These are phyloP conservation scores for Panus rudis DNA, from an alignment of 768 basidiomycete genomes.

Conservation along the genomic window DNA sequence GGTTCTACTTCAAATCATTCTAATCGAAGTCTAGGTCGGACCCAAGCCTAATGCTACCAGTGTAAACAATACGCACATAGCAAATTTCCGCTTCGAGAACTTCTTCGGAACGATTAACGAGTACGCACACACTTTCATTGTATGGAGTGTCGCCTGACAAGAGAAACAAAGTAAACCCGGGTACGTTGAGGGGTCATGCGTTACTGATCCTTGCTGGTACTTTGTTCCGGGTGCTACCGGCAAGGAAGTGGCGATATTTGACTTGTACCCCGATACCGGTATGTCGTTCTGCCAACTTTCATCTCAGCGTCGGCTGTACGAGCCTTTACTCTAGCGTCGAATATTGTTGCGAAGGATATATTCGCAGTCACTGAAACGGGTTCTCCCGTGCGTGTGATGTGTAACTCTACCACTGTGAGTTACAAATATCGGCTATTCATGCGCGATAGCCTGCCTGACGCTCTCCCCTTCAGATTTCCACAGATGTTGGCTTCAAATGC, in stretches of 20 bases:
- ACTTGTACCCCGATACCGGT: slow-evolving; percentile 52
- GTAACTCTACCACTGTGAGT: slow-evolving; percentile 43
- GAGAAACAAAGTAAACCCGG: slow-evolving; percentile 25
- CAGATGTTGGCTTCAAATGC: slow-evolving; percentile 45
- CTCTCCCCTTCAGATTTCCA: slow-evolving; percentile 28
- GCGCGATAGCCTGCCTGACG: background rate
- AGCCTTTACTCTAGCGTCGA: slow-evolving; percentile 29
- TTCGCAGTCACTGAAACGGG: slow-evolving; percentile 38
- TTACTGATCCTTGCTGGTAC: slow-evolving; percentile 59
- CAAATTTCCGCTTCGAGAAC: slow-evolving; percentile 48
- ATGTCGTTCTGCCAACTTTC: slow-evolving; percentile 8
- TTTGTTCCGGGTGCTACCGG: slow-evolving; percentile 46
- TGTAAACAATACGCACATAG: slow-evolving; percentile 46
- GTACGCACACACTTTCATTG: slow-evolving; percentile 15
- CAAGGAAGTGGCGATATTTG: slow-evolving; percentile 52
- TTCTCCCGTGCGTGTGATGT: slow-evolving; percentile 43
- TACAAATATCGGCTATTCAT: background rate
- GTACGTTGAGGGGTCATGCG: slow-evolving; percentile 54
- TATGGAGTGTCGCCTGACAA: background rate
- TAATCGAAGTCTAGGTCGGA: slow-evolving; percentile 23
- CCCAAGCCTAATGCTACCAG: slow-evolving; percentile 37
- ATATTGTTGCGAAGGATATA: slow-evolving; percentile 44
- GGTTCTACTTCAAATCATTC: no score
- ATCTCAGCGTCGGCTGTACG: background rate
- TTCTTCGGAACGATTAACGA: slow-evolving; percentile 48